phyloP scores from a whole-genome alignment of 2,329 filamentous ascomycete genomes.

The Venturia effusa region DNA sequence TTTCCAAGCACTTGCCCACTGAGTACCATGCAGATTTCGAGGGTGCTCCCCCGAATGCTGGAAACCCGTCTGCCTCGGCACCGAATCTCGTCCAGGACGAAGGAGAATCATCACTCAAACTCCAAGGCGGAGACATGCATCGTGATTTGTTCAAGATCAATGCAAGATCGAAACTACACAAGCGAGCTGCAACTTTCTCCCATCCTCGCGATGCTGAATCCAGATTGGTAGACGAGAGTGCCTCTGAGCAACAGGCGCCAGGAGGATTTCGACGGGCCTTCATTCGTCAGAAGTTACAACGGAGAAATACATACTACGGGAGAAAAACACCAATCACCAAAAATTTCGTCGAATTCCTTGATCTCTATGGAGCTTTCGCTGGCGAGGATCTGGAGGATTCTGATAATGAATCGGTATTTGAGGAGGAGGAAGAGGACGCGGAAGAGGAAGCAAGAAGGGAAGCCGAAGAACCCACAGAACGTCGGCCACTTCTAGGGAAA shows the following conservation, averaged over 20 bases:
- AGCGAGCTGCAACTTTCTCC: conserved; percentile 59
- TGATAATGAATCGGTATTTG: conserved; percentile 48
- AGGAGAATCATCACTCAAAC: conserved; percentile 54
- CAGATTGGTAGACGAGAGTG: conserved; percentile 24
- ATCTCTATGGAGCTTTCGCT: conserved; percentile 66
- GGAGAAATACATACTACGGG: conserved; percentile 22
- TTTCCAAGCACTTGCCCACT: conserved; percentile 3
- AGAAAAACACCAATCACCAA: conserved; percentile 48
- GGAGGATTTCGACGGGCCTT: conserved; percentile 46
- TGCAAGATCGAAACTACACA: conserved; percentile 35
- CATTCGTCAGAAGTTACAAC: conserved; percentile 30
- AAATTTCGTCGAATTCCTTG: conserved; percentile 66
- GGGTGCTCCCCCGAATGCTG: neutral
- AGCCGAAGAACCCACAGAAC: conserved; percentile 33
- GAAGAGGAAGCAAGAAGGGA: conserved; percentile 13
- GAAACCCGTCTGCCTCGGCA: neutral
- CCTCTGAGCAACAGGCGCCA: conserved; percentile 36
- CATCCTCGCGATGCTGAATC: conserved; percentile 26
- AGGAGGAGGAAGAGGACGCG: conserved; percentile 40
- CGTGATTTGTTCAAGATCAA: conserved; percentile 67
- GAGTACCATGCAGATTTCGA: conserved; percentile 6
- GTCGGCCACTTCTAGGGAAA: conserved; percentile 48
- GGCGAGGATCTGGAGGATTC: conserved; percentile 55
- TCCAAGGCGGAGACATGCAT: conserved; percentile 70
- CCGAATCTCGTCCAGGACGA: neutral